These are phyloP conservation scores for Candida ovalis DNA, from an alignment of 805 yeast genomes.

Conservation along the genomic window DNA sequence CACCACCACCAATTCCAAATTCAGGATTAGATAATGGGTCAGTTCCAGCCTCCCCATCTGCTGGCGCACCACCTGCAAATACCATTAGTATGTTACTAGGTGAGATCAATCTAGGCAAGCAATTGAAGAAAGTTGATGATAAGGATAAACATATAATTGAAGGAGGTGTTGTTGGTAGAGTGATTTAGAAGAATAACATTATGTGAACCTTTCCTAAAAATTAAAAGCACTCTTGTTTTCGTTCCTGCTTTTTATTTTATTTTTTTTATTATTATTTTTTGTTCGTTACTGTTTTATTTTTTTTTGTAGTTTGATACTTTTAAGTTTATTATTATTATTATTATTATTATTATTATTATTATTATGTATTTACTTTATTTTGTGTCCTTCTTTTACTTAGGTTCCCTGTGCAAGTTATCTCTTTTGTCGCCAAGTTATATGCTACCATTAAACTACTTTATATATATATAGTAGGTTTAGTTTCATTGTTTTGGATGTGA, in stretches of 20 bases:
- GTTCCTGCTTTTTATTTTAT: background rate
- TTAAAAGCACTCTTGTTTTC: background rate
- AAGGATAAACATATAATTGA: conserved; percentile 43
- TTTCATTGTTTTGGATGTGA: too few relatives aligned
- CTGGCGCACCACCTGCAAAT: conserved; percentile 30
- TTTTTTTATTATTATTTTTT: background rate
- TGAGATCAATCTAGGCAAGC: conserved; percentile 51
- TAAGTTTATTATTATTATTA: background rate
- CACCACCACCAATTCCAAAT: conserved; percentile 33
- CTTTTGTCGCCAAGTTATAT: too few relatives aligned
- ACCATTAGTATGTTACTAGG: conserved; percentile 43
- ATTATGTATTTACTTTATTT: background rate
- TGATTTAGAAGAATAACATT: conserved; percentile 26
- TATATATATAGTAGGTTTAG: too few relatives aligned
- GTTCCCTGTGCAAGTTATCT: too few relatives aligned
- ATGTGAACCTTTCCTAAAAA: background rate
- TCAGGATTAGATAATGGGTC: conserved; percentile 34
- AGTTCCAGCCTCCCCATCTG: conserved; percentile 27
- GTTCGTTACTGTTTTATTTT: background rate
- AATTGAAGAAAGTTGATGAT: conserved; percentile 49
- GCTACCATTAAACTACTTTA: too few relatives aligned
- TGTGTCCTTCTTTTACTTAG: background rate
- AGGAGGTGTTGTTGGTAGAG: conserved; percentile 49
- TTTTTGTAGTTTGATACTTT: background rate
- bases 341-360: background rate